A percentile compares a stretch with the other conserved stretches of the same genome.
Evolutionary conservation across 805 yeast species (phyloP).

Genomic region (Kluyveromyces nonfermentans): DNA sequence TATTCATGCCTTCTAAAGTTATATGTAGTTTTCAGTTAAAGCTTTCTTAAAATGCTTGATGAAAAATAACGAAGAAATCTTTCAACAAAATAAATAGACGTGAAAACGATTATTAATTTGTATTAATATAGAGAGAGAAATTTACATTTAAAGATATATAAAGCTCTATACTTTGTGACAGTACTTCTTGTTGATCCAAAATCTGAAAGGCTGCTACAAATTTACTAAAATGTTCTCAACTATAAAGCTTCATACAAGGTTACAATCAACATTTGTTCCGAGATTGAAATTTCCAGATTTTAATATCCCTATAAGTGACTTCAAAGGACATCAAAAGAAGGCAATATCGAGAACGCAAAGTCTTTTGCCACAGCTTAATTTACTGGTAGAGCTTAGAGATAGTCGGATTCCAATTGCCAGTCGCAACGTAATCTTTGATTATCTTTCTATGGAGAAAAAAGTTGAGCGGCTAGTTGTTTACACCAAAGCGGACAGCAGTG

Average conservation of each 20-base stretch:
- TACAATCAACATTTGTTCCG: conserved; percentile 43
- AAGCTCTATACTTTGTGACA: too few species aligned
- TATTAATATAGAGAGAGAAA: too few species aligned
- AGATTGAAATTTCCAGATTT: conserved; percentile 65
- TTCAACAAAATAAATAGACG: too few species aligned
- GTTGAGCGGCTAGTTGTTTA: conserved; percentile 42
- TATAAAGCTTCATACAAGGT: conserved; percentile 3
- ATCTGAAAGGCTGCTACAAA: too few species aligned
- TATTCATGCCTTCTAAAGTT: too few species aligned
- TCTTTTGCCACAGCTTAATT: conserved; percentile 69
- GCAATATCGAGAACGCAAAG: conserved; percentile 61
- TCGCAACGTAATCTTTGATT: conserved; percentile 68
- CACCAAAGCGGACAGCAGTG: conserved; percentile 53
- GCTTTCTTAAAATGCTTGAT: too few species aligned
- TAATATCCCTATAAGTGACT: conserved; percentile 61
- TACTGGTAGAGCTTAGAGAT: conserved; percentile 80
- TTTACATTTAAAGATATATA: too few species aligned
- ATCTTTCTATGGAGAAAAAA: conserved; percentile 36
- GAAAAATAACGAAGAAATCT: too few species aligned
- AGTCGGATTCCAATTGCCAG: conserved; percentile 83
- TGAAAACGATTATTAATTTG: too few species aligned
- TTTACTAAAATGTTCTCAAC: conserved; percentile 2
- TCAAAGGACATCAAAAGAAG: conserved; percentile 83
- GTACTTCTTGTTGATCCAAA: too few species aligned
- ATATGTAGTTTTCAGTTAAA: too few species aligned